Base-by-base conservation (phyloP, 192 early-diverging fungal genomes). In the Umbelopsis sp. region DNA sequence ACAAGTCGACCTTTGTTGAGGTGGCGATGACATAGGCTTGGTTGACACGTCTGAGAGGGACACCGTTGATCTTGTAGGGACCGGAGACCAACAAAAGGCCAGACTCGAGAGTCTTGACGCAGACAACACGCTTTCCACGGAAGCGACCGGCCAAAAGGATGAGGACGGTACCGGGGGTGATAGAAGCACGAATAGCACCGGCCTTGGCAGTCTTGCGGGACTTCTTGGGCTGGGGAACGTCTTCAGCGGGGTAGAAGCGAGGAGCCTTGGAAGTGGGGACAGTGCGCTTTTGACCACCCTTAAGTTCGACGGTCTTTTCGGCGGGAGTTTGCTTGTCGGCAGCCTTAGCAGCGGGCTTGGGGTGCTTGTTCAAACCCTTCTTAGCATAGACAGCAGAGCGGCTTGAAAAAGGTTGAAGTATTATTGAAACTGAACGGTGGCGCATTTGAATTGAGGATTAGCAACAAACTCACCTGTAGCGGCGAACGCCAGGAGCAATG, bases 1-100 rank as follows among this genome's bases (percentile, higher is more conserved):
- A 84, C 51, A 99, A 66, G 77, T 99, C 95, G 64, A 99, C 80
- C 89, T 97, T 98, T 88, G 98, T 98, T 74, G 98, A 98, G 80
- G 97, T 99, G 76, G 97, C 97, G 82, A 98, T 92, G 77, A 95
- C 98, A 87, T 97, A 99, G 75, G 97, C 95, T 88, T 97, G 95
- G 93, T 97, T 95, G 80, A 99, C 95, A 66, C 98, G 93, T 71
- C 92, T 89, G 67, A 99, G 85, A 55, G 98, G 98, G 64, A 99
- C 94, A 76, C 98, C 98, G 89, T 99, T 99, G 86, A 97, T 81
- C 88, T 94, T 94, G 91, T 92, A 95, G 71, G 98, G 98, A 52
- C 98, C 98, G 71, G 96, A 93, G 75, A 99, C 92, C 71, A 99
- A 89, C 64, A 99, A 86, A 70, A 99, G 90, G 74, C 98, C 98